phyloP scores from a whole-genome alignment of 2,329 filamentous ascomycete genomes.

The Claviceps purpurea region DNA sequence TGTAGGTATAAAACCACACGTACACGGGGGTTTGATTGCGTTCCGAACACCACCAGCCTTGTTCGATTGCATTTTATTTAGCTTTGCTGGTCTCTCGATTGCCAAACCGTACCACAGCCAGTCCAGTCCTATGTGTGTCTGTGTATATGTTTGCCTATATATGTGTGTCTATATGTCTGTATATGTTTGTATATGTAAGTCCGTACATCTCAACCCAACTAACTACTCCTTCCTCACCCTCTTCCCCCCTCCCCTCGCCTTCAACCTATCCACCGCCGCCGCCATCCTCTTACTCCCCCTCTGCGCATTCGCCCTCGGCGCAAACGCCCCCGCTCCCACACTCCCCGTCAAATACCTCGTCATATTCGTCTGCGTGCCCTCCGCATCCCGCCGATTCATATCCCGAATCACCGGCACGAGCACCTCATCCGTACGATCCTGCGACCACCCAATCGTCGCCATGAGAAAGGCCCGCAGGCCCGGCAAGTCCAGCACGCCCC shows the following conservation, averaged over 20 bases:
- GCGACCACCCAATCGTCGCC: slow-evolving; percentile 83
- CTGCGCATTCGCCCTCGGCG: slow-evolving; percentile 44
- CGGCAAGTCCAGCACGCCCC: slow-evolving; percentile 89
- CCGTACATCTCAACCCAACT: neutral
- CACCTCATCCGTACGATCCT: slow-evolving; percentile 88
- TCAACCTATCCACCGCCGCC: slow-evolving; percentile 56
- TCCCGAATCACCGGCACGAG: slow-evolving; percentile 89
- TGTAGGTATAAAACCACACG: too few relatives aligned
- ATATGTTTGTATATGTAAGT: neutral
- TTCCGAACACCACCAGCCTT: too few relatives aligned
- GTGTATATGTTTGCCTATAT: too few relatives aligned
- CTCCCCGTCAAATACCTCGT: slow-evolving; percentile 77
- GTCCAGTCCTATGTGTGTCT: too few relatives aligned
- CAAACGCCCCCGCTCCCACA: slow-evolving; percentile 53
- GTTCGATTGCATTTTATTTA: too few relatives aligned
- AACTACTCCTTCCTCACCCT: neutral
- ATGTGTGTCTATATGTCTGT: too few relatives aligned
- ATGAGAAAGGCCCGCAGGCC: slow-evolving; percentile 75
- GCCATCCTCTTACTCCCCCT: slow-evolving; percentile 62
- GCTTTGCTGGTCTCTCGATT: too few relatives aligned
- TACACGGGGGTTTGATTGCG: too few relatives aligned
- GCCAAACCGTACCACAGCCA: too few relatives aligned
- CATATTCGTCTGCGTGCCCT: slow-evolving; percentile 93
- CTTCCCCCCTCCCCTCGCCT: slow-evolving; percentile 18
- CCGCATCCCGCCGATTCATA: slow-evolving; percentile 77